Evolutionary conservation across 2,329 filamentous ascomycete genomes (phyloP), one percentile per base, ranked within the genome.

Genomic region (Neospermospora avenae): DNA sequence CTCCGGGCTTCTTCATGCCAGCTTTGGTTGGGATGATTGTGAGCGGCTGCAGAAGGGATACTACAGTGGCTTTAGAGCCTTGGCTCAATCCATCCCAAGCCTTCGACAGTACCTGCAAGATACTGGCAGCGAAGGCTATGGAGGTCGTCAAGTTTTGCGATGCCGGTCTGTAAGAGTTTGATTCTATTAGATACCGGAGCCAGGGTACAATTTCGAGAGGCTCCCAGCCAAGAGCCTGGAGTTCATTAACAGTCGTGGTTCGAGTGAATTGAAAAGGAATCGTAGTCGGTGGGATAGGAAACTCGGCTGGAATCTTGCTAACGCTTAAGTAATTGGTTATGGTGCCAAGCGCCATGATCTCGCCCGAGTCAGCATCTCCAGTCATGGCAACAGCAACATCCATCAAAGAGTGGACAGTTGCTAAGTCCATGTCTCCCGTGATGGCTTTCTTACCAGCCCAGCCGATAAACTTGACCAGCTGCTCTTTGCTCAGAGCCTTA

Each of bases 1-100:
- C 92, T 3, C 79, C 77, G 4, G 95, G 95, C 67, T 84, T 89
- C 68, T 81, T 88, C 93, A 99, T 96, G 7, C 95, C 95, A 65
- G 87, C 76, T 72, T 91, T 97, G 0, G 95, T 98, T 0, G 95
- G 95, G 71, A 99, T 90, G 28, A 96, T 83, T 0, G 91, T 83
- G 53, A 88, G 81, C 2, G 81, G 77, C 56, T 85, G 82, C 3
- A 98, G 77, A 4, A 91, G 75, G 16, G 82, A 78, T 7, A 84
- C 76, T 3, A 96, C 80, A 0, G 82, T 84, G 18, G 81, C 79
- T 72, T 88, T 95, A 2, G 87, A 86, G 2, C 77, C 77, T 46
- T 78, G 78, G 63, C 85, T 88, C 16, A 96, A 75, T n/a, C 82
- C 83, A 52, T 98, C 93, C 91, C 93, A 99, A 65, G 89, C 87